phyloP scores from a whole-genome alignment of 129 eudicot genomes.

The Flaveria robusta region DNA sequence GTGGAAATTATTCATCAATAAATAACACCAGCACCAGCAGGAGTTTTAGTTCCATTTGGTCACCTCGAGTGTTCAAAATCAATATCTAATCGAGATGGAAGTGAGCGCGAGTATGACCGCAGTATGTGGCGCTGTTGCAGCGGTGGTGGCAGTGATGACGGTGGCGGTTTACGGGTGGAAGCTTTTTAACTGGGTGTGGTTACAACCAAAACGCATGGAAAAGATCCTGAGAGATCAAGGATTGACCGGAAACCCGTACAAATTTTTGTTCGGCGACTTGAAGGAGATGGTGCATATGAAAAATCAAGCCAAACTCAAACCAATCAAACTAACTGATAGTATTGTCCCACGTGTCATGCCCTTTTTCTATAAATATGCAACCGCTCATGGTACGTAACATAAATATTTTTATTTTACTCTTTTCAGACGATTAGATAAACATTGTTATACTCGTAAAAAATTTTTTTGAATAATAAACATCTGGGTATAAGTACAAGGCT shows the following conservation, averaged over 20 bases:
- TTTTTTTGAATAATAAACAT: too few species aligned
- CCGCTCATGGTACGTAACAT: constrained; percentile 19
- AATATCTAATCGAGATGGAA: neutral
- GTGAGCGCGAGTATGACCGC: neutral
- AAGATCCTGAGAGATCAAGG: constrained; percentile 64
- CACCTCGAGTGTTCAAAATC: neutral
- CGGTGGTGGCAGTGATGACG: neutral
- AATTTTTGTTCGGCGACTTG: constrained; percentile 54
- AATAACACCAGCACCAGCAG: neutral
- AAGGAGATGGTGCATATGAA: constrained; percentile 51
- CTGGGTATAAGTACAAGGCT: too few species aligned
- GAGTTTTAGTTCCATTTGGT: too few species aligned
- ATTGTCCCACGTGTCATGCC: constrained; percentile 36
- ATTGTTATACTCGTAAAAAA: too few species aligned
- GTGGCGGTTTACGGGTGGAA: constrained; percentile 47
- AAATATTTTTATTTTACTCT: too few species aligned
- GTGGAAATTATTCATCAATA: neutral
- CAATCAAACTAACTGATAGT: constrained; percentile 29
- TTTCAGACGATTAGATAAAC: too few species aligned
- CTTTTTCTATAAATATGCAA: neutral
- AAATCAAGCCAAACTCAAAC: constrained; percentile 40
- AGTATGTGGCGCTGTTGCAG: neutral
- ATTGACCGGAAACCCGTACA: constrained; percentile 50
- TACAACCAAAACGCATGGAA: constrained; percentile 56
- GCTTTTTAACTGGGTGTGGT: constrained; percentile 58